phyloP scores from a whole-genome alignment of 2,329 filamentous ascomycete genomes.

The Fusarium aywerte region DNA sequence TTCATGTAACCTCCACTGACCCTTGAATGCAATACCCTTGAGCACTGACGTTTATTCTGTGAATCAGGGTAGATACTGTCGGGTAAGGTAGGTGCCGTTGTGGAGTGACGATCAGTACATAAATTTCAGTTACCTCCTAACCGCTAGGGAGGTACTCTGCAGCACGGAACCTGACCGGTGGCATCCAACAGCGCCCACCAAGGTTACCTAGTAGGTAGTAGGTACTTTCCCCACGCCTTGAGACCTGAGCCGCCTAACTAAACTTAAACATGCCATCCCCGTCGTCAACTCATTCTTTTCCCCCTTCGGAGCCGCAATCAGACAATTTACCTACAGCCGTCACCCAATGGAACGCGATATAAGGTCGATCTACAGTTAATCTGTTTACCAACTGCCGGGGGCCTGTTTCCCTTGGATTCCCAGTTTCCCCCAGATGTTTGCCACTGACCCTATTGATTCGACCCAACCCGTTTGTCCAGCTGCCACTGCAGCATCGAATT shows the following conservation, averaged over 20 bases:
- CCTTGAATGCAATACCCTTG: neutral
- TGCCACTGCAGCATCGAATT: neutral
- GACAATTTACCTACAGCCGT: neutral
- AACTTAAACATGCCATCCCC: conserved; percentile 32
- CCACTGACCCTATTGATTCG: conserved; percentile 38
- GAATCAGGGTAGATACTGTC: neutral
- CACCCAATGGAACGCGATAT: conserved; percentile 14
- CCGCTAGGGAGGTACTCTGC: conserved; percentile 7
- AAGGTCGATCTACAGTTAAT: neutral
- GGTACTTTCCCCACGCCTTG: conserved; percentile 19
- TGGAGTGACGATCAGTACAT: conserved; percentile 2
- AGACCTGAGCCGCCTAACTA: conserved; percentile 2
- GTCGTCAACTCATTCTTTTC: conserved; percentile 27
- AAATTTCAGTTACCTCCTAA: neutral
- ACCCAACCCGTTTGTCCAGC: conserved; percentile 29
- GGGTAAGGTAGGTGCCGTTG: neutral
- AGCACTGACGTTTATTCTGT: neutral
- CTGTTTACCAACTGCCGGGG: conserved; percentile 15
- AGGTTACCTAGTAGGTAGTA: neutral
- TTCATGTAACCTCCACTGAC: neutral
- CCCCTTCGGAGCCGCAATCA: conserved; percentile 34
- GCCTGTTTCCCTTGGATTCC: conserved; percentile 17
- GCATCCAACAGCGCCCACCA: neutral
- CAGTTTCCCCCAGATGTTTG: conserved; percentile 14
- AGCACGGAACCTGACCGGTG: conserved; percentile 27